Percentiles rank a stretch among this genome's conserved stretches.
phyloP scores from a whole-genome alignment of 1,284 basidiomycete species.

The Fomes fomentarius region DNA sequence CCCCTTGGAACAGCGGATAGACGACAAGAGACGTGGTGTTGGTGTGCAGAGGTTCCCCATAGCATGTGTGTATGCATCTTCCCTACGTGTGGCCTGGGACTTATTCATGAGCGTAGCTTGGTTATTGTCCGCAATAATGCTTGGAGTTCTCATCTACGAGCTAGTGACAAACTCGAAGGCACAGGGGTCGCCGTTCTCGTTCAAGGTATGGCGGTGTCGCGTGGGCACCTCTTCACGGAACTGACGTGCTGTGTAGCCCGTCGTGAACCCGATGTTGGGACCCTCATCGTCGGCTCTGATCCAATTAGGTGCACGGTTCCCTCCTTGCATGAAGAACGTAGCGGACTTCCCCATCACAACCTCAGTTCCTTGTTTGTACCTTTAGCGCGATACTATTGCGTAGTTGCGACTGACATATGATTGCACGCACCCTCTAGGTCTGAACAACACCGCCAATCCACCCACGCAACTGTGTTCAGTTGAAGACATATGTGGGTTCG shows the following conservation, averaged over 20 bases:
- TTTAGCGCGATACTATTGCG: no score
- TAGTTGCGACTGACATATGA: no score
- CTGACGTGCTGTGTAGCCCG: constrained; percentile 28
- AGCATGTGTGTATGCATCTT: constrained; percentile 42
- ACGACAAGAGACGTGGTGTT: constrained; percentile 82
- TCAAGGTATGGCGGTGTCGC: constrained; percentile 56
- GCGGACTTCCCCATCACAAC: constrained; percentile 61
- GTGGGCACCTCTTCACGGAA: background rate
- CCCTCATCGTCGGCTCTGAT: constrained; percentile 87
- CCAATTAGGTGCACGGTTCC: constrained; percentile 90
- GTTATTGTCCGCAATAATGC: constrained; percentile 66
- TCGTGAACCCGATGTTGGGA: constrained; percentile 90
- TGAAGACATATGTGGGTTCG: constrained; percentile 87
- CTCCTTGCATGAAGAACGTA: constrained; percentile 84
- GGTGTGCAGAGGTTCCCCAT: constrained; percentile 83
- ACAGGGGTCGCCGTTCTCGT: constrained; percentile 81
- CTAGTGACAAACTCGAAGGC: constrained; percentile 72
- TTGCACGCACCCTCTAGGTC: constrained; percentile 50
- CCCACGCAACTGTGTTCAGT: constrained; percentile 73
- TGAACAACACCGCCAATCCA: constrained; percentile 79
- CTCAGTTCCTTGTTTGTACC: constrained; percentile 62
- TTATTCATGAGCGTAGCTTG: constrained; percentile 53
- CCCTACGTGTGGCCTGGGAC: background rate
- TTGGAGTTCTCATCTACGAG: constrained; percentile 78
- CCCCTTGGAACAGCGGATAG: constrained; percentile 82